These are phyloP conservation scores for Streptanthus diversifolius DNA, from an alignment of 345 rosid genomes.

Conservation along the genomic window DNA sequence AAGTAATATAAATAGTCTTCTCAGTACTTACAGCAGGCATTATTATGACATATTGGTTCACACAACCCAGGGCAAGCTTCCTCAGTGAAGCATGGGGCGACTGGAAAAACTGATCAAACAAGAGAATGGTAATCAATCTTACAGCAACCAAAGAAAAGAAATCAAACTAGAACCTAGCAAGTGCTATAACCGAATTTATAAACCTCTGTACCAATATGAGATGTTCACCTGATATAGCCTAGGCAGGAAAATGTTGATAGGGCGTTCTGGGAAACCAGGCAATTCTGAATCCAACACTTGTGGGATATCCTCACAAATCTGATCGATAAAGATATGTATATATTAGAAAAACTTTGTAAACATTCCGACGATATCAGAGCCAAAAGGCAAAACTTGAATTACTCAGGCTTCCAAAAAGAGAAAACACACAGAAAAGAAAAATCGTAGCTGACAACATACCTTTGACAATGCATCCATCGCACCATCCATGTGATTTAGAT, in stretches of 20 bases:
- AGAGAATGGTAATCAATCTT: conserved; percentile 5
- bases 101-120: conserved; percentile 72
- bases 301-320: conserved; percentile 97
- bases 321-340: conserved; percentile 2
- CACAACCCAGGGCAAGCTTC: conserved; percentile 81
- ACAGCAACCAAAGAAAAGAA: conserved; percentile 3
- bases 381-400: not conserved
- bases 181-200: not conserved
- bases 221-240: conserved; percentile 66
- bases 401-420: not conserved
- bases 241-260: conserved; percentile 77
- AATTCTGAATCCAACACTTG: conserved; percentile 84
- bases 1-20: not conserved
- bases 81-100: conserved; percentile 80
- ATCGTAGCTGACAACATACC: conserved; percentile 43
- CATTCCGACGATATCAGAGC: not conserved
- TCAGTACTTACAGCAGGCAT: conserved; percentile 89
- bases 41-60: conserved; percentile 80
- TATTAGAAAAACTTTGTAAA: not conserved
- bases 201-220: not conserved
- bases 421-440: not conserved
- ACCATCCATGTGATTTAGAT: conserved; percentile 90
- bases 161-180: conserved; percentile 13
- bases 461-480: conserved; percentile 96
- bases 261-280: conserved; percentile 83